These are phyloP conservation scores for Fusarium sp. DNA, from an alignment of 2,329 filamentous ascomycete species.

Conservation along the genomic window DNA sequence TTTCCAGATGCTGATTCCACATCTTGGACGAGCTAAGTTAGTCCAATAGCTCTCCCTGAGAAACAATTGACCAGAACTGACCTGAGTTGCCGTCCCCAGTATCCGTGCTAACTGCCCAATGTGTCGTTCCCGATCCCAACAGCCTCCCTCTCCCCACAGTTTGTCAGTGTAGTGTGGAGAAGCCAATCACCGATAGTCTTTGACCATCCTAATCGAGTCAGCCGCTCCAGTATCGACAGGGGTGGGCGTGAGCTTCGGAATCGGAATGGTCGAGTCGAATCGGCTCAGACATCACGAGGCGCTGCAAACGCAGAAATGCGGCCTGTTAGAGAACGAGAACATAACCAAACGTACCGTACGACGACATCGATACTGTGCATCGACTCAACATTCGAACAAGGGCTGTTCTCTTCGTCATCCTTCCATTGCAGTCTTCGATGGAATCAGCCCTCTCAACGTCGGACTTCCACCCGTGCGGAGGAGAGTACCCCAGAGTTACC, in stretches of 20 bases:
- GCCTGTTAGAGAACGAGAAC: conserved; percentile 19
- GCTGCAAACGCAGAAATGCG: conserved; percentile 36
- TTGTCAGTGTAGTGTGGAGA: conserved; percentile 41
- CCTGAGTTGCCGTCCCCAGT: conserved; percentile 29
- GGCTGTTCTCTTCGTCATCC: conserved; percentile 4
- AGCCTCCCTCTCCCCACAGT: conserved; percentile 34
- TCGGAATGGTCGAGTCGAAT: conserved; percentile 18
- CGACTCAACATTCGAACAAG: neutral
- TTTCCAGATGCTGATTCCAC: neutral
- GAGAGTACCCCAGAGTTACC: conserved; percentile 30
- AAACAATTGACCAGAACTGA: conserved; percentile 15
- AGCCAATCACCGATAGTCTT: conserved; percentile 35
- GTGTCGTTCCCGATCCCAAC: neutral
- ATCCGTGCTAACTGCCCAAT: conserved; percentile 3
- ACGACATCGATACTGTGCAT: neutral
- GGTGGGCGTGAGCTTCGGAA: conserved; percentile 18
- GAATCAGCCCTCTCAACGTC: neutral
- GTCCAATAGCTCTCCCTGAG: neutral
- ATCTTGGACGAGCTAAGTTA: neutral
- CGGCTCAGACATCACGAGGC: conserved; percentile 38
- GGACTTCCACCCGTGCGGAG: conserved; percentile 24
- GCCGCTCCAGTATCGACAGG: conserved; percentile 6
- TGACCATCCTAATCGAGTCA: conserved; percentile 33
- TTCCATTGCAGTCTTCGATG: neutral
- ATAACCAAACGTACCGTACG: neutral